Base-by-base conservation (phyloP, 225 moss, liverwort and hornwort genomes). In the Sphagnum contortum region DNA sequence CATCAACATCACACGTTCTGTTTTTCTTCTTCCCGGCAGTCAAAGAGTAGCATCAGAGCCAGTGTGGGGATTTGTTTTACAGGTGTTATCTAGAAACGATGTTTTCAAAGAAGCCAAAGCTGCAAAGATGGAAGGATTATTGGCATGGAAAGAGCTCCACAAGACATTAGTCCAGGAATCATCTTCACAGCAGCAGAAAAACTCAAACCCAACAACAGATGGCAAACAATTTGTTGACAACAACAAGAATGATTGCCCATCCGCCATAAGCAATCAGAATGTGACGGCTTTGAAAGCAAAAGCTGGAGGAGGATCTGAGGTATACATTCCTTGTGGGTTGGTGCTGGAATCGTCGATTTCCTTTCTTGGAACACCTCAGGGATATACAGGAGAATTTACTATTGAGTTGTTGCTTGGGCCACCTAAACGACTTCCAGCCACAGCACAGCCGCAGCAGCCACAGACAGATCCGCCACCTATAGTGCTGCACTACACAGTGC, bases 401-500 rank as follows among this genome's bases (percentile, higher is more conserved):
- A 66, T 84, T 57, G 71, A 84, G 45, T 74, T 84, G 11, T 64
- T 80, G 48, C 77, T 80, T 61, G 67, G 56, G 1, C 29, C 29
- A 0, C 29, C 29, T 29, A 29, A 29, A 29, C 70, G 69, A 45
- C 56, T 58, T 14, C 69, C 69, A 2, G 72, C 72, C 51, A 69
- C 6, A 52, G 52, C 52, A 52, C 7, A 52, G 6, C 52, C 0
- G 52, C 29, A 29, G 1, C 29, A 29, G 29, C 29, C 1, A 29
- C 29, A 79, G 9, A 12, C 57, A 29, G 64, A 72, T 56, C 53
- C 48, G 49, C 71, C 73, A 47, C 59, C 80, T 29, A 60, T 84
- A 59, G 72, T 84, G 49, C 62, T 80, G 45, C 76, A 80, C 67
- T 84, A 76, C 66, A 77, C 74, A 51, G 80, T 80, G 4, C 80